phyloP scores from a whole-genome alignment of 2,329 filamentous ascomycete species.

The Annulohypoxylon truncatum region DNA sequence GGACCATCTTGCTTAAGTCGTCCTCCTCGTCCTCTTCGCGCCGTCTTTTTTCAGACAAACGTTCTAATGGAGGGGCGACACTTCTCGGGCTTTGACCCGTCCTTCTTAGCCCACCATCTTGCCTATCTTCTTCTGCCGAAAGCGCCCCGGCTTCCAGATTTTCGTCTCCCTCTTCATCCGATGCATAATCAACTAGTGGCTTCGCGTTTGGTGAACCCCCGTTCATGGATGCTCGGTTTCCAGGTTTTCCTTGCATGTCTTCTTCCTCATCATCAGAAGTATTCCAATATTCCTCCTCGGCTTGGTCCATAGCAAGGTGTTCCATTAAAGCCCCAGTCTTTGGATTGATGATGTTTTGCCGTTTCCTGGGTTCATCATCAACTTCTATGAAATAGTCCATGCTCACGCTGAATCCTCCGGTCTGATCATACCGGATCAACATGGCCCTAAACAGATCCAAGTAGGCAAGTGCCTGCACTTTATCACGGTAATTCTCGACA shows the following conservation, averaged over 20 bases:
- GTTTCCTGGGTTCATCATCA: constrained; percentile 65
- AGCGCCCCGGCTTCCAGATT: constrained; percentile 65
- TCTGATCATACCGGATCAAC: constrained; percentile 81
- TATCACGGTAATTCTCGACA: constrained; percentile 84
- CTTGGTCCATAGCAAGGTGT: constrained; percentile 77
- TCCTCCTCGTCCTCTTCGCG: constrained; percentile 95
- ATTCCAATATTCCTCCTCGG: constrained; percentile 95
- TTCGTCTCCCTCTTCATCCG: constrained; percentile 84
- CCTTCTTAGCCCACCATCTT: constrained; percentile 49
- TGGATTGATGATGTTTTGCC: constrained; percentile 55
- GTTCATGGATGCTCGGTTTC: constrained; percentile 62
- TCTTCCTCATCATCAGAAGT: constrained; percentile 89
- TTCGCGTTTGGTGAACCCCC: constrained; percentile 72
- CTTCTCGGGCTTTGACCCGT: constrained; percentile 52
- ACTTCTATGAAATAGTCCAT: constrained; percentile 80
- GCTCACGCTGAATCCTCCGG: constrained; percentile 73
- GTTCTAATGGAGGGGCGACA: constrained; percentile 74
- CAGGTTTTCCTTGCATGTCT: constrained; percentile 59
- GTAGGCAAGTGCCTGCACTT: constrained; percentile 79
- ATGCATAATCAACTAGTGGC: constrained; percentile 90
- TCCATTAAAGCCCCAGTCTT: constrained; percentile 75
- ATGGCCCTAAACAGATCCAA: constrained; percentile 86
- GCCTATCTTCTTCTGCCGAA: constrained; percentile 46
- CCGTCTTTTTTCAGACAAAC: constrained; percentile 87
- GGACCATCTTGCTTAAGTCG: constrained; percentile 84